Conservation (phyloP, 2,329 filamentous ascomycete genomes). For the Pestalotiopsis sp. region DNA sequence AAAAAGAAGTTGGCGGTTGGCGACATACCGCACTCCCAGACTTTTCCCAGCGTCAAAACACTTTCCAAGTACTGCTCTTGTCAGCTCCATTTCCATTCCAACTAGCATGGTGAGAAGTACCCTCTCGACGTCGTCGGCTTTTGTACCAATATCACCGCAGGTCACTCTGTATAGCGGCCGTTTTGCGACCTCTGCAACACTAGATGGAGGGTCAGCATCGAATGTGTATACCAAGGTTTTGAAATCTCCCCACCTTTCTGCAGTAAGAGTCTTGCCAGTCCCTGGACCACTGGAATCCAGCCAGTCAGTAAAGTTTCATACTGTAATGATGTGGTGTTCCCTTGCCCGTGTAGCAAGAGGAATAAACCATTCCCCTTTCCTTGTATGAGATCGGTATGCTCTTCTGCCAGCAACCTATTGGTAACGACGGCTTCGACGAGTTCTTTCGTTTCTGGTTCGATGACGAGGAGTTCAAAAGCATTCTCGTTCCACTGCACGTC, state of each 20-base stretch:
- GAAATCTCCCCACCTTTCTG: not conserved
- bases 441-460: constrained; percentile 9
- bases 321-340: not conserved
- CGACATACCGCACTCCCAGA: constrained; percentile 28
- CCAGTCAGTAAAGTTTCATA: not conserved
- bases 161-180: constrained; percentile 36
- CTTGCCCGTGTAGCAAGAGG: not conserved
- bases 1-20: too few species aligned
- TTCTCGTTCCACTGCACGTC: constrained; percentile 10
- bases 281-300: not conserved
- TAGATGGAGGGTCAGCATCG: not conserved
- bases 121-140: constrained; percentile 34
- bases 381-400: constrained; percentile 5
- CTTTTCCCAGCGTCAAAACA: constrained; percentile 32
- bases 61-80: constrained; percentile 25
- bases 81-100: not conserved
- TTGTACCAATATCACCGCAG: constrained; percentile 32
- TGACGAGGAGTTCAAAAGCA: constrained; percentile 6
- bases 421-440: constrained; percentile 4
- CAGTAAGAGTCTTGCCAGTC: constrained; percentile 12
- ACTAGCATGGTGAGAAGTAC: not conserved
- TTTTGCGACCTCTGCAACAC: constrained; percentile 37
- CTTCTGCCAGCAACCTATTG: not conserved
- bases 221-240: not conserved
- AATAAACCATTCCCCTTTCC: constrained; percentile 13